phyloP scores from a whole-genome alignment of 1,284 basidiomycete species.

The Ganoderma meredithae region DNA sequence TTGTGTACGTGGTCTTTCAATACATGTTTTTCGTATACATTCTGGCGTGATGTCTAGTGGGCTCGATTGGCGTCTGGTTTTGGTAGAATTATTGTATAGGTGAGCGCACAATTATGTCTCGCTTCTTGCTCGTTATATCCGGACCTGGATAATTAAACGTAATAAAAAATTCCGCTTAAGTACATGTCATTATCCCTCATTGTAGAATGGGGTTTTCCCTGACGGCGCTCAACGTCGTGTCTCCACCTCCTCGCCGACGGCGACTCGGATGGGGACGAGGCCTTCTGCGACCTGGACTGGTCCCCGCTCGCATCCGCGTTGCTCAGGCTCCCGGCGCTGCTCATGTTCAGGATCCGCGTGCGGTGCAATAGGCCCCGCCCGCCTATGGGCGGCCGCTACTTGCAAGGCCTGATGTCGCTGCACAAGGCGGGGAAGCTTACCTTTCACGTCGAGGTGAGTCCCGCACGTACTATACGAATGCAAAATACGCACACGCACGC shows the following conservation, averaged over 20 bases:
- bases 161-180: too few relatives aligned
- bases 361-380: not conserved
- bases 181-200: too few relatives aligned
- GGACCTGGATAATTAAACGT: too few relatives aligned
- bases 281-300: not conserved
- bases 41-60: too few relatives aligned
- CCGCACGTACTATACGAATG: not conserved
- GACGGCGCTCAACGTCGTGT: not conserved
- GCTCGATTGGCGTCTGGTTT: too few relatives aligned
- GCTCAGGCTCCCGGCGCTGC: not conserved
- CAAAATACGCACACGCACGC: not conserved
- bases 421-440: not conserved
- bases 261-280: not conserved
- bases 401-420: not conserved
- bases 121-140: too few relatives aligned
- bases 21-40: too few relatives aligned
- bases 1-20: too few relatives aligned
- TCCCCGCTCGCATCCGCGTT: not conserved
- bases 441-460: not conserved
- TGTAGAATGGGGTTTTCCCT: too few relatives aligned
- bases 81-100: too few relatives aligned
- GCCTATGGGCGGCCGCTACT: not conserved
- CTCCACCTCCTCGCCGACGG: not conserved
- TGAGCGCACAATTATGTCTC: too few relatives aligned
- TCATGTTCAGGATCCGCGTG: not conserved